Evolutionary conservation across 2,329 filamentous ascomycete genomes (phyloP).

Genomic region (Clarireedia hainanense): DNA sequence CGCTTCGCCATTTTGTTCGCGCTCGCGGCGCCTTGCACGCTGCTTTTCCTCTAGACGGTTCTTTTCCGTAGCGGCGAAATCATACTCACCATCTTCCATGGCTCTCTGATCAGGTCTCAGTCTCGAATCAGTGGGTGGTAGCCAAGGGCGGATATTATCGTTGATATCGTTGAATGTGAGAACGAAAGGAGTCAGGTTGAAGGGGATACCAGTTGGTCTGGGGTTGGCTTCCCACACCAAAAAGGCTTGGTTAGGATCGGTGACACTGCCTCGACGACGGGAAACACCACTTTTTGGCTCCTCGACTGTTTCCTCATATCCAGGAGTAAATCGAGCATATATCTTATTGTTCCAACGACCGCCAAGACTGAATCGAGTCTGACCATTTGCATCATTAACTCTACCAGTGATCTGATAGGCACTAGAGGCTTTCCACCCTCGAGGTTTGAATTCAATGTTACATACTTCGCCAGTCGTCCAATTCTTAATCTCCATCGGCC

Average conservation of each 20-base stretch:
- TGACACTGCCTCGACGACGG: constrained; percentile 42
- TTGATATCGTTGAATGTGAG: constrained; percentile 89
- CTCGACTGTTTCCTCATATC: constrained; percentile 69
- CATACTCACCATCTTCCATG: constrained; percentile 98
- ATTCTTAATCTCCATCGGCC: constrained; percentile 94
- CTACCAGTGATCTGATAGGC: constrained; percentile 86
- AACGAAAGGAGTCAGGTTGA: constrained; percentile 95
- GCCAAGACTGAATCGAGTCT: constrained; percentile 80
- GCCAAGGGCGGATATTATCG: constrained; percentile 65
- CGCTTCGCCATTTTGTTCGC: constrained; percentile 73
- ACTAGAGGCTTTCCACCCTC: constrained; percentile 90
- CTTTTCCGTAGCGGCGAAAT: constrained; percentile 88
- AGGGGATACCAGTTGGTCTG: constrained; percentile 77
- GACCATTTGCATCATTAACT: constrained; percentile 70
- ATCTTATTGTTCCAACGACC: constrained; percentile 97
- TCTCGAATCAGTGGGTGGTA: constrained; percentile 92
- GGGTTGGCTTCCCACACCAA: constrained; percentile 86
- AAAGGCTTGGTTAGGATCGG: constrained; percentile 68
- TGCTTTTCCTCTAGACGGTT: constrained; percentile 90
- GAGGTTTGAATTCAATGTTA: constrained; percentile 83
- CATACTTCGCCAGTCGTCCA: constrained; percentile 93
- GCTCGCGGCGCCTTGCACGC: constrained; percentile 61
- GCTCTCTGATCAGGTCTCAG: constrained; percentile 88
- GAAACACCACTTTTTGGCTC: constrained; percentile 38
- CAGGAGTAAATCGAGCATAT: constrained; percentile 86